Evolutionary conservation across 495 filamentous ascomycete genomes (phyloP), one percentile per base, ranked within the genome.

Genomic region (Hypoxylon rickii): DNA sequence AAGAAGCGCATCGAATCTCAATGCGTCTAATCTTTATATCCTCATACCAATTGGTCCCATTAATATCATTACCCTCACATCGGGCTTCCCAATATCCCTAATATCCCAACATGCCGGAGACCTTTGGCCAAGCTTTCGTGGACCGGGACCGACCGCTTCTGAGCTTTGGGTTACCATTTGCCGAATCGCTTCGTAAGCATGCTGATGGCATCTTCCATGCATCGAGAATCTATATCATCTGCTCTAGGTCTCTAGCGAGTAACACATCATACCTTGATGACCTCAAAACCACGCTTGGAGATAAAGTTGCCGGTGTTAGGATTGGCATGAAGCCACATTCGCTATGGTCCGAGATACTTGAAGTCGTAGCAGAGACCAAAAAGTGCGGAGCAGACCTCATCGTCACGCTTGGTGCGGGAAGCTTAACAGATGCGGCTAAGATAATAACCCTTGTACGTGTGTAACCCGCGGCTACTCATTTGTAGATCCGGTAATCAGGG

Each of bases 261-360:
- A 81, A 79, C 33, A 85, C 82, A 0, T 64, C 81, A 46, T 63
- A 66, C 5, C 58, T 85, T 0, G 63, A 74, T 5, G 58, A 57
- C 1, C 64, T 85, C 7, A 67, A 68, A 1, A 8, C 48, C 2
- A 69, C 75, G 1, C 34, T 87, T 8, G 64, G 68, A 2, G 58
- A 65, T 12, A 70, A 76, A 17, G 39, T 78, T 29, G 83, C 73
- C 5, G 83, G 83, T 6, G 59, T 73, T 17, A 72, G 76, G 2
- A 60, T 78, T 39, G 83, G 84, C 33, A 82, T 86, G 75, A 74
- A 72, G 24, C 75, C 79, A 43, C 83, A 85, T 63, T 84, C 80
- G 10, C 68, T 76, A 39, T 83, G 74, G 75, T 82, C 80, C 3
- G 83, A 86, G 53, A 73, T 84, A 2, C 53, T 86, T 7, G 70